Conservation (phyloP, 169 alveolate species). For the Toxoplasma gondii region DNA sequence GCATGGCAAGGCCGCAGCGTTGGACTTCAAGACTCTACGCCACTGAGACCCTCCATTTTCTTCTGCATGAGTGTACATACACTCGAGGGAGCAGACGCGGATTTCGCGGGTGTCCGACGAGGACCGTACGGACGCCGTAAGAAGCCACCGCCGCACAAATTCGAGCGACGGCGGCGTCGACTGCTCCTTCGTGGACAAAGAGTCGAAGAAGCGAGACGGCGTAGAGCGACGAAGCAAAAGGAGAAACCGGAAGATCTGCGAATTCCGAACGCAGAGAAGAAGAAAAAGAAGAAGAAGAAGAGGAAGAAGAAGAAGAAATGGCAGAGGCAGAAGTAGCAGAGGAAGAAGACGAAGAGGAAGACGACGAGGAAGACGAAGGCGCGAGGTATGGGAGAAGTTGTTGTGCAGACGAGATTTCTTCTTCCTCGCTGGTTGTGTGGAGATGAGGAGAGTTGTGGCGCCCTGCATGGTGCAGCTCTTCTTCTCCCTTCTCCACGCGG, state of each 20-base stretch:
- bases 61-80: background rate
- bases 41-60: too few species aligned
- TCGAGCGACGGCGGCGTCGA: background rate
- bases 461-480: background rate
- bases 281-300: background rate
- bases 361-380: background rate
- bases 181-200: background rate
- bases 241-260: background rate
- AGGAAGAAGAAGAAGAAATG: background rate
- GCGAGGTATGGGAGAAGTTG: background rate
- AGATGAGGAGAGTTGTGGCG: background rate
- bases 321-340: background rate
- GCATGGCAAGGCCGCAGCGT: too few species aligned
- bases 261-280: background rate
- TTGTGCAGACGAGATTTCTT: background rate
- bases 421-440: background rate
- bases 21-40: too few species aligned
- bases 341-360: background rate
- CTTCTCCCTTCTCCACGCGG: background rate
- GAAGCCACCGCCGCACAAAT: background rate
- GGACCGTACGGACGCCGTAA: background rate
- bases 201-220: conserved; percentile 12
- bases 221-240: background rate
- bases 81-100: background rate
- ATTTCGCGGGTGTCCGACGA: background rate